phyloP scores from a whole-genome alignment of 257 asterid species.

The Phtheirospermum japonicum region DNA sequence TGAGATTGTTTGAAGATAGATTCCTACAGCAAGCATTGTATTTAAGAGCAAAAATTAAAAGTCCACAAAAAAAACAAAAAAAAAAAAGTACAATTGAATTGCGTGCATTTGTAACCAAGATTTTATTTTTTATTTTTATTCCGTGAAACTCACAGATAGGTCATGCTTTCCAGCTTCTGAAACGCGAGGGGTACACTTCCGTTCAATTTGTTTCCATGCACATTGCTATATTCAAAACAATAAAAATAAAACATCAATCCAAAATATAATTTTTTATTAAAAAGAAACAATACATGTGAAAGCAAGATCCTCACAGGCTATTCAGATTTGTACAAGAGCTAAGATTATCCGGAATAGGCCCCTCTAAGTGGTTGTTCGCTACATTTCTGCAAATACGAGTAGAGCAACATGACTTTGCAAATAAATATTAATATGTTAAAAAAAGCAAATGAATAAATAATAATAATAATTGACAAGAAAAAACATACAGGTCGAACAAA shows the following conservation, averaged over 20 bases:
- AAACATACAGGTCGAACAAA: constrained; percentile 73
- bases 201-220: constrained; percentile 71
- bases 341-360: constrained; percentile 82
- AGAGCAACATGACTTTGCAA: background rate
- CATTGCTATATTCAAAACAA: constrained; percentile 51
- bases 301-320: constrained; percentile 71
- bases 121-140: too few species aligned
- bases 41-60: background rate
- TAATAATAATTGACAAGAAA: background rate
- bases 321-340: constrained; percentile 93
- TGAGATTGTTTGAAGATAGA: constrained; percentile 68
- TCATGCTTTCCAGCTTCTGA: constrained; percentile 90
- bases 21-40: constrained; percentile 42
- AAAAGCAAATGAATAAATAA: background rate
- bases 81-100: too few species aligned
- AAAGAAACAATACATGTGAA: background rate
- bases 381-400: constrained; percentile 59
- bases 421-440: background rate
- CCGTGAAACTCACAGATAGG: constrained; percentile 70
- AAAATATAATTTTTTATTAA: background rate
- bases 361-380: constrained; percentile 78
- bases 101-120: background rate
- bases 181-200: constrained; percentile 77
- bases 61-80: background rate
- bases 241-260: background rate